Evolutionary conservation across 768 basidiomycete genomes (phyloP), one percentile per base, ranked within the genome.

Genomic region (Suillus luteus): DNA sequence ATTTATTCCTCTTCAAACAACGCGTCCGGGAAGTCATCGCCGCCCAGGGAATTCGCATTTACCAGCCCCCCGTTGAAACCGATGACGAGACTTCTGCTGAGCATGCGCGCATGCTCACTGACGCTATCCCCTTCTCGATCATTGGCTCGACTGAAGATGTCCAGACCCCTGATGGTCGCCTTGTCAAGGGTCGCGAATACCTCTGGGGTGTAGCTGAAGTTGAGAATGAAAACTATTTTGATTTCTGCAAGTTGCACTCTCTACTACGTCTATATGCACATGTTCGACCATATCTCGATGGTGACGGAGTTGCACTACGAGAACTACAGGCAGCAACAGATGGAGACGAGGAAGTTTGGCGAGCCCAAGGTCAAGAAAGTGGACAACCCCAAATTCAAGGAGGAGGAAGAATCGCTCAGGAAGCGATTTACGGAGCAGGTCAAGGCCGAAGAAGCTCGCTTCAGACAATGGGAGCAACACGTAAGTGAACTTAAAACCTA

Each of bases 171-270:
- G 96, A 99, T 73, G 97, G 97, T 12, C 87, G 95, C 63, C 78
- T 86, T 40, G 97, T 99, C 73, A 99, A 99, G 79, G 97, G 97
- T 54, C 89, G 97, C 71, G 93, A 99, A 78, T 99, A 99, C 75
- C 87, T 96, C 15, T 99, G 97, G 97, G 97, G 97, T 83, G 95
- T 99, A n/a, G 97, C 97, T 10, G 97, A 99, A 83, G 96, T 99
- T 65, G 97, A 99, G 80, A 99, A 99, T 75, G 97, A 99, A 81
- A 90, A 91, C 76, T 97, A 99, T 80, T 99, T 97, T 75, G 97
- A 99, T 79, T 99, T 99, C 88, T 92, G 92, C 80, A 98, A 97
- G 79, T 83, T 99, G 59, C 92, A 97, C 61, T 94, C 95, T 12
- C 83, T 99, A 48, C 84, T 99, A 27, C 27, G 27, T 27, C 27